Percentiles rank a stretch among this genome's conserved stretches.
phyloP scores from a whole-genome alignment of 2,329 filamentous ascomycete species.

The Aspergillus ibericus region DNA sequence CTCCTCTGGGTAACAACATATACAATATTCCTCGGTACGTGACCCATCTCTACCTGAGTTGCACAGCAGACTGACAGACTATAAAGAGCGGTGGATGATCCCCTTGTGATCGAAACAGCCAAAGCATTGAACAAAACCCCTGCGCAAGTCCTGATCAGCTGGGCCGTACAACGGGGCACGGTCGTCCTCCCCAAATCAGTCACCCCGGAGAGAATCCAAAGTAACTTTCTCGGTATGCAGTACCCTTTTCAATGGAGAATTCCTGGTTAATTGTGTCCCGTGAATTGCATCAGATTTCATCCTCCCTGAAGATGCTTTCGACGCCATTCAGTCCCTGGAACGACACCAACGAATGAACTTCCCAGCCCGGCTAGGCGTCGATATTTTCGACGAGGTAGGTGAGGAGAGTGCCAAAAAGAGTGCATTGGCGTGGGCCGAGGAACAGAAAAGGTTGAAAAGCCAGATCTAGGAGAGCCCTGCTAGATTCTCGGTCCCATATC shows the following conservation, averaged over 20 bases:
- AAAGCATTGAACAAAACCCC: constrained; percentile 12
- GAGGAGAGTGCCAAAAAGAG: constrained; percentile 14
- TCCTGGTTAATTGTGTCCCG: not conserved
- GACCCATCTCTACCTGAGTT: not conserved
- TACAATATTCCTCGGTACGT: constrained; percentile 19
- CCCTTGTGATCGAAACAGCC: constrained; percentile 13
- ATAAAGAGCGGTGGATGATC: constrained; percentile 16
- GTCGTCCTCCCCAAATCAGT: constrained; percentile 18
- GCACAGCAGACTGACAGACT: not conserved
- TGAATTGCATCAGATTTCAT: constrained; percentile 8
- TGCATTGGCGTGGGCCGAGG: constrained; percentile 16
- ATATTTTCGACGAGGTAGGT: constrained; percentile 19
- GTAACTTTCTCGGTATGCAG: constrained; percentile 15
- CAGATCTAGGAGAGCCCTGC: too few species aligned
- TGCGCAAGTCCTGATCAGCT: constrained; percentile 16
- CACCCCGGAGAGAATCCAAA: constrained; percentile 15
- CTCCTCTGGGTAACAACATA: constrained; percentile 47
- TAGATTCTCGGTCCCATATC: too few species aligned
- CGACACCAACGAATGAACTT: constrained; percentile 18
- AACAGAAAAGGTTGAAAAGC: constrained; percentile 9
- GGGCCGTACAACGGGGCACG: constrained; percentile 19
- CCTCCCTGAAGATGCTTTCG: constrained; percentile 14
- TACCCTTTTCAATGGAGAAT: not conserved
- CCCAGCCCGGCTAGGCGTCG: constrained; percentile 14
- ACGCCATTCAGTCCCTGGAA: constrained; percentile 15